Base-by-base conservation (phyloP, 2,329 filamentous ascomycete species). In the Trichophyton rubrum region DNA sequence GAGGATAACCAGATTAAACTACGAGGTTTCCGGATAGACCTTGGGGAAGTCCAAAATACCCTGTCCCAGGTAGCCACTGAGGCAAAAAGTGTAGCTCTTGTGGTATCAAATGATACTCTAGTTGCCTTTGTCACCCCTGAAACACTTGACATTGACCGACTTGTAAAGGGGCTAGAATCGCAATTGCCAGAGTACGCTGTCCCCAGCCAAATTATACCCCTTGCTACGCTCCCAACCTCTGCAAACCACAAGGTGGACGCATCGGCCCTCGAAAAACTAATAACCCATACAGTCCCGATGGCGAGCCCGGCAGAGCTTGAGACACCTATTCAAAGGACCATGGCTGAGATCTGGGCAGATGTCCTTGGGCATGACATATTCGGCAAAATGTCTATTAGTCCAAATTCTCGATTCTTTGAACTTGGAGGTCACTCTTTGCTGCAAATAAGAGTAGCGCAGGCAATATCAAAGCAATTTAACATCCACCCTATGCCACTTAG, bases 41-140 rank as follows among this genome's bases (percentile, higher is more conserved):
- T 81, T 1, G 63, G 66, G 2, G 79, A 81, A 5, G 68, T 80
- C 40, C 40, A 43, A 4, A 43, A 17, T 17, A 43, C 1, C 68
- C 72, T 58, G 6, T 56, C 15, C 20, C 47, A 33, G 4, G 59
- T 57, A 7, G 51, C 59, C 3, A n/a, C 51, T 11, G 35, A 20
- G 3, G 49, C 38, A 45, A 60, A 15, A 7, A 3, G 20, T 43
- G 15, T 43, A 17, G 40, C 40, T 3, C 40, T 43, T 1, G 15
- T 43, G 15, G 40, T 43, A 7, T 43, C 40, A 15, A 43, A 43
- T 20, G 40, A 15, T n/a, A 43, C 6, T n/a, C n/a, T 43, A 15
- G n/a, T 43, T 43, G 40, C 40, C 40, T 43, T 43, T 17, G 40
- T 43, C 6, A 43, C 40, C n/a, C 40, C 40, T 6, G n/a, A 15